Conservation (phyloP, 2,329 filamentous ascomycete genomes). For the Proliferodiscus dingleyae region DNA sequence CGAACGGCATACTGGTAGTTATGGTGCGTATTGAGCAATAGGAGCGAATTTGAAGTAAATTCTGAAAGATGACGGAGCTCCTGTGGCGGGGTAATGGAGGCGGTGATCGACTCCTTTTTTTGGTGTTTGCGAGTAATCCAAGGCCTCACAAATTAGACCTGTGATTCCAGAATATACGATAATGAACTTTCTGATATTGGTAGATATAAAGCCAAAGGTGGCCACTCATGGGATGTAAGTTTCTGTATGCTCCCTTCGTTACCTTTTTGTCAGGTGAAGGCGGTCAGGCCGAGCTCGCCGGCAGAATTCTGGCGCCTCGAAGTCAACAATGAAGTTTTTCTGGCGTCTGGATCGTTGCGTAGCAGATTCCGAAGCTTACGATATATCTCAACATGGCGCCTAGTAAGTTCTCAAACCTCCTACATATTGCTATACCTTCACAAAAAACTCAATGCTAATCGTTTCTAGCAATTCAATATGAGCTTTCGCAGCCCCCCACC, state of each 20-base stretch:
- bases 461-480: constrained; percentile 65
- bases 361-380: background rate
- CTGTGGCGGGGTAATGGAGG: background rate
- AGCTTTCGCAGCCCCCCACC: constrained; percentile 73
- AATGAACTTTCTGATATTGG: no score
- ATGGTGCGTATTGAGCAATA: no score
- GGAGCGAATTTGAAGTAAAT: constrained; percentile 2
- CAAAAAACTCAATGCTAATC: constrained; percentile 6
- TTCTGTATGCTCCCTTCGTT: background rate
- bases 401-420: constrained; percentile 36
- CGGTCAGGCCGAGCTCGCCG: constrained; percentile 1
- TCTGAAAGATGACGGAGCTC: background rate
- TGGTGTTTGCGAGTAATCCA: no score
- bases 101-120: no score
- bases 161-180: no score
- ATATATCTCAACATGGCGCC: constrained; percentile 34
- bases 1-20: constrained; percentile 30
- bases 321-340: constrained; percentile 5
- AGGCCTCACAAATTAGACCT: no score
- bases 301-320: background rate
- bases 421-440: background rate
- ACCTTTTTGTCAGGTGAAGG: background rate
- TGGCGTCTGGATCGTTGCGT: no score
- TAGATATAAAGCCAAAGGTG: no score
- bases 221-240: no score